Conservation (phyloP, 208 protist genomes). For the Leishmania braziliensis region DNA sequence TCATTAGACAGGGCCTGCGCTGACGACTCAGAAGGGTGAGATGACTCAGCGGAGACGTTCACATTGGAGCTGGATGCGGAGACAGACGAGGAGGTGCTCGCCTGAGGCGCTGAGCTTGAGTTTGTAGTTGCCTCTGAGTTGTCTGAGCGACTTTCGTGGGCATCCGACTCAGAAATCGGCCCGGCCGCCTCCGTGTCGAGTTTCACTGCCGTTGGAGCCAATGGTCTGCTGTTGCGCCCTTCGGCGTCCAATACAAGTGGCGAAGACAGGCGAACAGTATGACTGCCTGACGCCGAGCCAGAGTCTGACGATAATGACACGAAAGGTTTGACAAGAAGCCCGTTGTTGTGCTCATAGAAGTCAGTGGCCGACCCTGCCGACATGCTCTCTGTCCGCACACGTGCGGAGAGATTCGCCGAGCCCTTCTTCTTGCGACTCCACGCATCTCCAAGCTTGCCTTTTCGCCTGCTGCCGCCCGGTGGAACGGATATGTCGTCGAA, state of each 20-base stretch:
- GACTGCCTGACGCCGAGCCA: neutral
- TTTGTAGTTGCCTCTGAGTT: neutral
- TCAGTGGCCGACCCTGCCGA: neutral
- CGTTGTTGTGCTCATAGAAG: neutral
- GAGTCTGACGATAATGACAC: neutral
- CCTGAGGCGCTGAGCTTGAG: too few species aligned
- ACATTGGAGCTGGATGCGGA: neutral
- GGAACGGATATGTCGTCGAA: conserved; percentile 46
- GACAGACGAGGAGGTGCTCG: neutral
- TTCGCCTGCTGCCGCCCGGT: neutral
- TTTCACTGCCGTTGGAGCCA: neutral
- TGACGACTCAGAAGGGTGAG: neutral
- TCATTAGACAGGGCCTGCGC: neutral
- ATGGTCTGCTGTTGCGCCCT: neutral
- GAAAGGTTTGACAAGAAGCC: neutral
- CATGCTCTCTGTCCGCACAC: neutral
- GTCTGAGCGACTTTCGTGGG: neutral
- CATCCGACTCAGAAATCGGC: neutral
- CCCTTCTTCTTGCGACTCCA: conserved; percentile 11
- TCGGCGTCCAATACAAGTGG: too few species aligned
- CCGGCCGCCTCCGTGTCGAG: neutral
- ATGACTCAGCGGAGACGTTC: neutral
- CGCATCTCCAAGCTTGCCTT: conserved; percentile 27
- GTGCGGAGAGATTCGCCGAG: neutral
- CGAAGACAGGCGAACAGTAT: neutral